phyloP scores from a whole-genome alignment of 495 filamentous ascomycete species.

The Aspergillus coremiiformis region DNA sequence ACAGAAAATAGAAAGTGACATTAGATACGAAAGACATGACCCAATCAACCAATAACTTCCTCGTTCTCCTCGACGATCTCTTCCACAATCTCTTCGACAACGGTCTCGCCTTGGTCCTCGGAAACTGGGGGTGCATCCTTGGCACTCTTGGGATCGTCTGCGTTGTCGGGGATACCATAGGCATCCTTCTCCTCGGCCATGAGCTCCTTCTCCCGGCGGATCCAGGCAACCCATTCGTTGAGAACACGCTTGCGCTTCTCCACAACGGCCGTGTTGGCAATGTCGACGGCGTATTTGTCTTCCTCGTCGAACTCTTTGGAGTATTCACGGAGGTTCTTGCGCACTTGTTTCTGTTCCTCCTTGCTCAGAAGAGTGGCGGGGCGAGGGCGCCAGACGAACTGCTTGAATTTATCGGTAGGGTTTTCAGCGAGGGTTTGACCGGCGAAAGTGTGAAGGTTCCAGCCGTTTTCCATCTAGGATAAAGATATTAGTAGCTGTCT shows the following conservation, averaged over 20 bases:
- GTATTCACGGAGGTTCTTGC: conserved; percentile 97
- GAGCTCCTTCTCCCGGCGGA: conserved; percentile 65
- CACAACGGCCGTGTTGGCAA: conserved; percentile 87
- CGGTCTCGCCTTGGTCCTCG: conserved; percentile 56
- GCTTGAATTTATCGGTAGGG: conserved; percentile 94
- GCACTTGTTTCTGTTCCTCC: conserved; percentile 93
- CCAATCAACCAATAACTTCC: conserved; percentile 56
- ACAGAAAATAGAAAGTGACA: conserved; percentile 30
- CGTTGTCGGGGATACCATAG: conserved; percentile 57
- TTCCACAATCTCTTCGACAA: conserved; percentile 85
- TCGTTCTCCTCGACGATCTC: conserved; percentile 92
- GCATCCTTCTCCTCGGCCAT: conserved; percentile 62
- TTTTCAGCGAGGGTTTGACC: conserved; percentile 86
- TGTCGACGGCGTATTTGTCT: conserved; percentile 82
- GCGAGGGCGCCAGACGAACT: conserved; percentile 88
- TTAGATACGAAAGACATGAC: conserved; percentile 33
- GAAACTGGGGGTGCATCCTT: conserved; percentile 39
- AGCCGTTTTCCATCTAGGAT: conserved; percentile 92
- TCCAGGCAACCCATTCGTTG: conserved; percentile 86
- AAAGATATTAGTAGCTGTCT: conserved; percentile 27
- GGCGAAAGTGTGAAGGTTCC: conserved; percentile 94
- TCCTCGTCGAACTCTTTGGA: conserved; percentile 89
- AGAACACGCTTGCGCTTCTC: conserved; percentile 76
- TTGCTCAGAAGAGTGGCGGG: conserved; percentile 81
- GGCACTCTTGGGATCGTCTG: conserved; percentile 48